These are phyloP conservation scores for Ustulina deusta DNA, from an alignment of 2,329 filamentous ascomycete species.

Conservation along the genomic window DNA sequence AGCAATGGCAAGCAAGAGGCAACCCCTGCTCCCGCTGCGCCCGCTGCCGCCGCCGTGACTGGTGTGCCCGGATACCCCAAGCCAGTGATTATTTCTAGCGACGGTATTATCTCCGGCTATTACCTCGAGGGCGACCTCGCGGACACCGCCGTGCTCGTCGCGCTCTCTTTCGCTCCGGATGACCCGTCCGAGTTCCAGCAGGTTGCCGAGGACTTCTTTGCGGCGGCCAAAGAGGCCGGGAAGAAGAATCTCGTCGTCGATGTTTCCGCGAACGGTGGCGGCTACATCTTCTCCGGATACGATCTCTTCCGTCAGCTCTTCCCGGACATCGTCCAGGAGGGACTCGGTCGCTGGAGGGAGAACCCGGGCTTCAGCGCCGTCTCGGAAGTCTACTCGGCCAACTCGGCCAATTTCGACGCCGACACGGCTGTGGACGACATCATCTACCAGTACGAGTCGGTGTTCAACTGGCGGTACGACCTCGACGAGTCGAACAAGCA, in stretches of 20 bases:
- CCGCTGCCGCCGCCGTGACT: conserved; percentile 25
- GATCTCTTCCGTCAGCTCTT: conserved; percentile 68
- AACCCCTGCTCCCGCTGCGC: conserved; percentile 32
- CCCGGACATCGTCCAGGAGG: conserved; percentile 59
- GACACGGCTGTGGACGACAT: conserved; percentile 46
- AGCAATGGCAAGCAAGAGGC: conserved; percentile 24
- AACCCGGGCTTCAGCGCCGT: conserved; percentile 55
- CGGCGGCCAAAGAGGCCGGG: conserved; percentile 56
- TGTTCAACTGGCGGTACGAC: conserved; percentile 64
- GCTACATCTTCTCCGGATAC: conserved; percentile 65
- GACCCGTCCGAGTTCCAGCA: conserved; percentile 50
- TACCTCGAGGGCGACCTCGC: conserved; percentile 50
- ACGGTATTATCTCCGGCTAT: conserved; percentile 51
- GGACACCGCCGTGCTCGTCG: conserved; percentile 50
- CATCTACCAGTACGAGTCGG: conserved; percentile 60
- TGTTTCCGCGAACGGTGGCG: conserved; percentile 66
- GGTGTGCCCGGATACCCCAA: conserved; percentile 47
- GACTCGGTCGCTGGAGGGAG: conserved; percentile 56
- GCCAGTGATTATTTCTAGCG: conserved; percentile 49
- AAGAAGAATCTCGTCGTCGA: conserved; percentile 69
- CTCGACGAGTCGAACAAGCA: conserved; percentile 62
- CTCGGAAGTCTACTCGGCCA: conserved; percentile 47
- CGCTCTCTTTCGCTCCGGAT: conserved; percentile 49
- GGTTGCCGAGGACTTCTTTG: conserved; percentile 51
- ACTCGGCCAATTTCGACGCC: conserved; percentile 47